Percentiles rank a stretch among this genome's conserved stretches.
Conservation (phyloP, 352 stramenopile species). For the Elongisporangium prolatum region DNA sequence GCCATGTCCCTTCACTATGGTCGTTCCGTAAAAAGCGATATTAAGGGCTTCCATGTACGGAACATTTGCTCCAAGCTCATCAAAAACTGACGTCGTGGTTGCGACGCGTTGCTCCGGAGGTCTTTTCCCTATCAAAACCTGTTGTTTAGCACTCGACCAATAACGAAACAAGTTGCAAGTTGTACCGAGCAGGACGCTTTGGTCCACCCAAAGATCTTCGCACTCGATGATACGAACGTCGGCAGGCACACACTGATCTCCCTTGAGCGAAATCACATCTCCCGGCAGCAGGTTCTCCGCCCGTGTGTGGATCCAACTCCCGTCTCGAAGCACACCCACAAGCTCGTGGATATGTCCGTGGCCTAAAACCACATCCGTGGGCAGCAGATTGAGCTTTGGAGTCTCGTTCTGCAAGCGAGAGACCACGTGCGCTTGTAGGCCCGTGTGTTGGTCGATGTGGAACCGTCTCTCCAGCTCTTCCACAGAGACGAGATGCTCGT, state of each 20-base stretch:
- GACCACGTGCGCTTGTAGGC: conserved; percentile 21
- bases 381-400: conserved; percentile 34
- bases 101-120: conserved; percentile 18
- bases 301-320: conserved; percentile 50
- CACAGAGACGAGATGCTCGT: conserved; percentile 41
- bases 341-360: conserved; percentile 54
- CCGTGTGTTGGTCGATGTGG: conserved; percentile 21
- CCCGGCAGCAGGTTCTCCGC: conserved; percentile 45
- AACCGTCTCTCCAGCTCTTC: conserved; percentile 42
- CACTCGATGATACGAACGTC: conserved; percentile 48
- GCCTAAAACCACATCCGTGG: conserved; percentile 34
- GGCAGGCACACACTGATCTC: conserved; percentile 43
- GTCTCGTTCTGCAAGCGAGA: conserved; percentile 22
- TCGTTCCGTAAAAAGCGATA: conserved; percentile 50
- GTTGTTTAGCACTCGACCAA: not conserved
- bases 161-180: not conserved
- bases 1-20: conserved; percentile 26
- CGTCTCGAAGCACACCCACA: conserved; percentile 44
- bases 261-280: conserved; percentile 44
- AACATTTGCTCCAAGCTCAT: conserved; percentile 23
- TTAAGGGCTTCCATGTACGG: conserved; percentile 48
- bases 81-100: conserved; percentile 39
- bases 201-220: conserved; percentile 41
- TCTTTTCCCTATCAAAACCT: conserved; percentile 4
- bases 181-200: conserved; percentile 24